A percentile compares a stretch with the other conserved stretches of the same genome.
These are phyloP conservation scores for Lumnitzera racemosa DNA, from an alignment of 345 rosid genomes.

Conservation along the genomic window DNA sequence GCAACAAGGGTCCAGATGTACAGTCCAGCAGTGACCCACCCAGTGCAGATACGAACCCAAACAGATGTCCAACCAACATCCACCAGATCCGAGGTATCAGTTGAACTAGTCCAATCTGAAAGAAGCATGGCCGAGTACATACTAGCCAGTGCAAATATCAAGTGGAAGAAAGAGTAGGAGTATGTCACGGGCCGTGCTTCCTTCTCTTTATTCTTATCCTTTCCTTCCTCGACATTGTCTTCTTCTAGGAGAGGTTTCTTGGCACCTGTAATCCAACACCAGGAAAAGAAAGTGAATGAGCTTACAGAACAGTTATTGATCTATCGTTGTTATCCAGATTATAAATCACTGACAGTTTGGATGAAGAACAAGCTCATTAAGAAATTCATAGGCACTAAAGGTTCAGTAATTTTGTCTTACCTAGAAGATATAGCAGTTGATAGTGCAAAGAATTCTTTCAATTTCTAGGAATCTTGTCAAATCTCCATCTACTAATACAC, in stretches of 20 bases:
- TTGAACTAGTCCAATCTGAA: slow-evolving; percentile 80
- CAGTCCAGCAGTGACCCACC: slow-evolving; percentile 77
- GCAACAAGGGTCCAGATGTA: slow-evolving; percentile 73
- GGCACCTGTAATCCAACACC: slow-evolving; percentile 33
- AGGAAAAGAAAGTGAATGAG: too few relatives aligned
- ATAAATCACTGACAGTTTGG: too few relatives aligned
- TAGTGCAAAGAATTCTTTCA: too few relatives aligned
- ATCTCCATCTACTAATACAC: too few relatives aligned
- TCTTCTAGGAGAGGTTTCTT: slow-evolving; percentile 58
- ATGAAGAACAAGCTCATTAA: too few relatives aligned
- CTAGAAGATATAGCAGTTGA: too few relatives aligned
- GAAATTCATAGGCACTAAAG: too few relatives aligned
- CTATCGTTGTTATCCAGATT: too few relatives aligned
- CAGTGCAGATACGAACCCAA: slow-evolving; percentile 89
- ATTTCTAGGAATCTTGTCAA: too few relatives aligned
- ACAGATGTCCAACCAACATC: slow-evolving; percentile 99
- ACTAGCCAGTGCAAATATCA: slow-evolving; percentile 90
- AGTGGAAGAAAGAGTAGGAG: slow-evolving; percentile 85
- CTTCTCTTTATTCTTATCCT: slow-evolving; percentile 41
- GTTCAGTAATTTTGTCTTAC: too few relatives aligned
- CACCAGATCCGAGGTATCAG: slow-evolving; percentile 64
- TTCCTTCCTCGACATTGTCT: slow-evolving; percentile 60
- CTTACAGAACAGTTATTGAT: too few relatives aligned
- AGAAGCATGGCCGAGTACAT: slow-evolving; percentile 99
- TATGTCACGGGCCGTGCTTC: slow-evolving; percentile 56